Conservation (phyloP, 2,329 filamentous ascomycete species). For the Aspergillaceae sp. region DNA sequence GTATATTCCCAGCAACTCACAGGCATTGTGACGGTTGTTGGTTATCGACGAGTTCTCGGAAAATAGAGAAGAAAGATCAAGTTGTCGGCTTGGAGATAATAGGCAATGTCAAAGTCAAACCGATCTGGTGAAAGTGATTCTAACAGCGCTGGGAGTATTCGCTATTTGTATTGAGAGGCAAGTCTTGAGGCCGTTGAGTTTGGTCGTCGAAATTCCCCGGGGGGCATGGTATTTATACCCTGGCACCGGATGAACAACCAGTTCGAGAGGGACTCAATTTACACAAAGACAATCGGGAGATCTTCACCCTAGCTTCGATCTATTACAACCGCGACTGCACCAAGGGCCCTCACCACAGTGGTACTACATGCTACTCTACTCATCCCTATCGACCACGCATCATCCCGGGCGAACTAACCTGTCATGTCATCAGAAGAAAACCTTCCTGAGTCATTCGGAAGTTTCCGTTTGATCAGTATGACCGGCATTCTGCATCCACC, state of each 20-base stretch:
- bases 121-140: not conserved
- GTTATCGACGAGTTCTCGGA: not conserved
- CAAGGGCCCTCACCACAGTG: not conserved
- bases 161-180: too few relatives aligned
- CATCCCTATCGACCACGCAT: constrained; percentile 13
- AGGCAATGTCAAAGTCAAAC: not conserved
- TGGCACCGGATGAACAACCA: constrained; percentile 2
- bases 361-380: constrained; percentile 7
- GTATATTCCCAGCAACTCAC: constrained; percentile 1
- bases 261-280: constrained; percentile 1
- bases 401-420: constrained; percentile 12
- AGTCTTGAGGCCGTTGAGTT: constrained; percentile 6
- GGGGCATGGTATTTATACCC: constrained; percentile 1
- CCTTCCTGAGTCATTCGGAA: constrained; percentile 13
- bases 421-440: constrained; percentile 10
- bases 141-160: not conserved
- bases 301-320: constrained; percentile 15
- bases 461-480: constrained; percentile 13
- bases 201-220: constrained; percentile 3
- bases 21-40: constrained; percentile 4
- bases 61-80: not conserved
- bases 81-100: not conserved
- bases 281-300: constrained; percentile 13
- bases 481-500: constrained; percentile 13
- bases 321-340: constrained; percentile 10